phyloP scores from a whole-genome alignment of 2,329 filamentous ascomycete genomes.

The Trichoderma sp. region DNA sequence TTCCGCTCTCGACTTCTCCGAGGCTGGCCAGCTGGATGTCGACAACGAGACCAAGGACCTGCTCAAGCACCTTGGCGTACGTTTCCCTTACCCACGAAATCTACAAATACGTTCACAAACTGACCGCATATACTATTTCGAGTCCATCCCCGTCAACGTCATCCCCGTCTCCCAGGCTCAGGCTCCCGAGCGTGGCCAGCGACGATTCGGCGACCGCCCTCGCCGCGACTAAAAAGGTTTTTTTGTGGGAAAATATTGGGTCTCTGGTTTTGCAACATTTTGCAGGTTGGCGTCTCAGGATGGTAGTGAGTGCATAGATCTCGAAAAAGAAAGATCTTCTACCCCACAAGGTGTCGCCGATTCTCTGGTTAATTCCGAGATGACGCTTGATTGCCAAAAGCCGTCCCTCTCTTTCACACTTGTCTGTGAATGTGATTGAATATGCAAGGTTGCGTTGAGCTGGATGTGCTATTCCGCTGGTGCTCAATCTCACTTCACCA shows the following conservation, averaged over 20 bases:
- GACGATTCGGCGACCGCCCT: constrained; percentile 71
- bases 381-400: constrained; percentile 90
- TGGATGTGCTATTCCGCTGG: not conserved
- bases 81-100: constrained; percentile 44
- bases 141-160: constrained; percentile 96
- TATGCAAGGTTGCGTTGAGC: not conserved
- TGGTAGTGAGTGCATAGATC: constrained; percentile 61
- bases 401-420: constrained; percentile 23
- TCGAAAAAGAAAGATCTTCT: constrained; percentile 56
- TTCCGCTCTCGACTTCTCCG: constrained; percentile 97
- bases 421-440: constrained; percentile 33
- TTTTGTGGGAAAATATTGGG: constrained; percentile 38
- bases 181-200: constrained; percentile 73
- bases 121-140: constrained; percentile 58
- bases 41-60: constrained; percentile 98
- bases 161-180: constrained; percentile 88
- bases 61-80: constrained; percentile 96
- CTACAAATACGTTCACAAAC: not conserved
- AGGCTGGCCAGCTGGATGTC: constrained; percentile 91
- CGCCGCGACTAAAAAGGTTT: constrained; percentile 40
- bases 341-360: constrained; percentile 86
- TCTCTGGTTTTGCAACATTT: constrained; percentile 47
- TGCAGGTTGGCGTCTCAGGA: constrained; percentile 58
- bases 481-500: not conserved
- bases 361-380: constrained; percentile 62